Conservation (phyloP, 192 early-diverging fungal genomes). For the Coemansia sp. region DNA sequence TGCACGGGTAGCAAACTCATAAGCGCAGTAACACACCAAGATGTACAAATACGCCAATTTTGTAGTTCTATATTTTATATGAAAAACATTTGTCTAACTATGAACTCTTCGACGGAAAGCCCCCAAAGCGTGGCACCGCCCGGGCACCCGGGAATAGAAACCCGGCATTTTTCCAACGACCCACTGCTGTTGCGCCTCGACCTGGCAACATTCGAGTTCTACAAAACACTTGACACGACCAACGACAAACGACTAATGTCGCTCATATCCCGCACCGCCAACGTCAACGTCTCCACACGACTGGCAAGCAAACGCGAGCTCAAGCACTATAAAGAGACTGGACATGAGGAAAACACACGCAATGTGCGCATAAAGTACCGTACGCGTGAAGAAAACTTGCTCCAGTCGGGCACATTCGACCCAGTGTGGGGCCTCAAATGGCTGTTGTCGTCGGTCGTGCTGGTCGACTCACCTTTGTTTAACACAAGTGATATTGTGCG, state of each 20-base stretch:
- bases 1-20: too few species aligned
- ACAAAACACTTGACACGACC: slow-evolving; percentile 8
- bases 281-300: slow-evolving; percentile 24
- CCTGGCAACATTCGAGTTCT: slow-evolving; percentile 30
- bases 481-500: slow-evolving; percentile 2
- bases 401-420: slow-evolving; percentile 34
- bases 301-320: slow-evolving; percentile 37
- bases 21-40: too few species aligned
- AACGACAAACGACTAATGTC: slow-evolving; percentile 31
- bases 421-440: slow-evolving; percentile 41
- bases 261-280: slow-evolving; percentile 22
- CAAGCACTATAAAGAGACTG: slow-evolving; percentile 25
- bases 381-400: slow-evolving; percentile 23
- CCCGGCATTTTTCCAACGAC: slow-evolving; percentile 23
- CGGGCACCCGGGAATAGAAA: slow-evolving; percentile 2
- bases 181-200: slow-evolving; percentile 48
- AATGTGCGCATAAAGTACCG: slow-evolving; percentile 35
- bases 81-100: background rate
- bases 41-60: too few species aligned
- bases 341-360: slow-evolving; percentile 20
- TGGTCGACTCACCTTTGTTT: slow-evolving; percentile 32
- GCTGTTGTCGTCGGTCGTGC: slow-evolving; percentile 39
- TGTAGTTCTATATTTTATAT: too few species aligned
- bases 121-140: background rate
- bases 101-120: background rate